Conservation (phyloP, 805 yeast species). For the Candida parachauliodes region DNA sequence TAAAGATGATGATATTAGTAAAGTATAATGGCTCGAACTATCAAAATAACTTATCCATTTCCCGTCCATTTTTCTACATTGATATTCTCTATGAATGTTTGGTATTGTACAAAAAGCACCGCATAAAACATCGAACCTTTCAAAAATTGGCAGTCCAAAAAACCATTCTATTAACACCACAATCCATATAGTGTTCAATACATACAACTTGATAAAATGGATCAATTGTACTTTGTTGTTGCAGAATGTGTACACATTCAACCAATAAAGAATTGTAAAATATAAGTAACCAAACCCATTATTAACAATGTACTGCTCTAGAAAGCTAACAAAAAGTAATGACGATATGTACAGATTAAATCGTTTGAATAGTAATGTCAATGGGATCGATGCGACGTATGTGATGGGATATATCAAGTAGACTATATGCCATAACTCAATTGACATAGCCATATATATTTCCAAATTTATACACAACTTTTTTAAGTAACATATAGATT, state of each 20-base stretch:
- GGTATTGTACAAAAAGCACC: constrained; percentile 36
- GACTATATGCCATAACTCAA: constrained; percentile 5
- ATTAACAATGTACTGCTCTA: constrained; percentile 22
- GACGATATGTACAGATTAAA: constrained; percentile 13
- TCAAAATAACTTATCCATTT: constrained; percentile 51
- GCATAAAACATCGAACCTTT: constrained; percentile 27
- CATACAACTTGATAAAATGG: constrained; percentile 5
- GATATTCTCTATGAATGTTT: constrained; percentile 11
- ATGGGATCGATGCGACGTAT: constrained; percentile 21
- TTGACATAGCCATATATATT: background rate
- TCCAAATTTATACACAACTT: too few species aligned
- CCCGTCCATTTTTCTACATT: constrained; percentile 20
- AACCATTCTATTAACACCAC: constrained; percentile 21
- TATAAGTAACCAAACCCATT: constrained; percentile 25
- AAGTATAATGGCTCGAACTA: constrained; percentile 51
- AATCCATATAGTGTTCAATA: constrained; percentile 5
- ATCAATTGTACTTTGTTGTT: background rate
- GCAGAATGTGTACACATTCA: background rate
- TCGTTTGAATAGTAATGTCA: constrained; percentile 12
- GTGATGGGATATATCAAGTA: constrained; percentile 10
- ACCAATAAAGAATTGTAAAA: constrained; percentile 19
- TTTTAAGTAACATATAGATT: background rate
- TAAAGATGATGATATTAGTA: constrained; percentile 40
- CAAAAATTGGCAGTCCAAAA: constrained; percentile 32
- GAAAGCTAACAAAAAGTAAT: constrained; percentile 10